Evolutionary conservation across 1,284 basidiomycete species (phyloP), one percentile per base, ranked within the genome.

Genomic region (Anthracocystis walkeri): DNA sequence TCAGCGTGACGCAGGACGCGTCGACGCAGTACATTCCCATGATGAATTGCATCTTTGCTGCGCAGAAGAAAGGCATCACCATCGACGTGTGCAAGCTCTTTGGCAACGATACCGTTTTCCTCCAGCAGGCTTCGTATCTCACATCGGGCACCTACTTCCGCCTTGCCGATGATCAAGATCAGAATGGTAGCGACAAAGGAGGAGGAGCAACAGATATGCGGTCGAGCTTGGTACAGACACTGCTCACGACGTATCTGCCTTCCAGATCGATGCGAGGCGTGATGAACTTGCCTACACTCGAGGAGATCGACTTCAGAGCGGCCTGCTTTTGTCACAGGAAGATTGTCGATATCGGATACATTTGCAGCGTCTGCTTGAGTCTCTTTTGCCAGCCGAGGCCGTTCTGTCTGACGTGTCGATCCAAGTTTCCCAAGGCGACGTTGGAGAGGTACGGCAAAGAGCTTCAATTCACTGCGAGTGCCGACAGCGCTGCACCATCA

Each of bases 11-110:
- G 0, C 93, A 93, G 2, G 92, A 95, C 86, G 88, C 92, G 18
- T 92, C 93, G 7, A 90, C 91, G 1, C 92, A 93, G 29, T 96
- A 96, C 85, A 96, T 99, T 57, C 93, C 96, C 12, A 91, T 99
- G 85, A 99, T 99, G 97, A 99, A 99, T 85, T 92, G 94, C 63
- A 98, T 99, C 57, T 99, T 99, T 87, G 95, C 95, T 3, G 97
- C 97, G 1, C 97, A 99, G 85, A 99, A 99, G 87, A 89, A 77
- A 93, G 95, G 93, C 90, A 92, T 97, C 16, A 92, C 93, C 1
- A 95, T 99, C 77, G 96, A 99, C 82, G 93, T 97, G 5, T 92
- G 95, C 86, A 96, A 98, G 82, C 87, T 99, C 21, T 93, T 91
- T 75, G 94, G 94, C 0, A 89, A 91, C 44, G 93, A 96, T 73